Evolutionary conservation across 1,139 yeast species (phyloP).

Genomic region (Candida sp.): DNA sequence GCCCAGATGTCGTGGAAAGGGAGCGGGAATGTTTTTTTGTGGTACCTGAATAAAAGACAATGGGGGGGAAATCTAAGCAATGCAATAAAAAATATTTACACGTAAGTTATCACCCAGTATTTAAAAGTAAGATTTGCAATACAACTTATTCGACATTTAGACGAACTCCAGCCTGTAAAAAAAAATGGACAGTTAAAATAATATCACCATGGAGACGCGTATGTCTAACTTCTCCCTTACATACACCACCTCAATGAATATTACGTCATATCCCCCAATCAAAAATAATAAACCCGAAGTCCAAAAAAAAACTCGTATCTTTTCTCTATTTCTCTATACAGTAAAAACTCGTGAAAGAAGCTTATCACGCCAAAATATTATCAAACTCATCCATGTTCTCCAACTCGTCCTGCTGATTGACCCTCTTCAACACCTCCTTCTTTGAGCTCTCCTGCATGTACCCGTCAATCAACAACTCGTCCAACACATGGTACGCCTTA

Average conservation of each 20-base stretch:
- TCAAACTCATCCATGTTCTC: conserved; percentile 57
- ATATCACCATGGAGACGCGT: not conserved
- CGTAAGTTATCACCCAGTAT: not conserved
- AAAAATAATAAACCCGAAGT: not conserved
- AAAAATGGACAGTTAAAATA: not conserved
- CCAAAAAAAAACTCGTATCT: not conserved
- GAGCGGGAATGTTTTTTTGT: not conserved
- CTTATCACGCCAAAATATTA: conserved; percentile 33
- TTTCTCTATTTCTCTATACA: not conserved
- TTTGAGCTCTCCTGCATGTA: conserved; percentile 85
- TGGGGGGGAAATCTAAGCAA: not conserved
- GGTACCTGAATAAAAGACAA: not conserved
- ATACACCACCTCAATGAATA: not conserved
- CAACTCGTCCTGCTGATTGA: conserved; percentile 76
- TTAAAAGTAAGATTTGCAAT: not conserved
- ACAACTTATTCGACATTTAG: not conserved
- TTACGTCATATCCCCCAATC: not conserved
- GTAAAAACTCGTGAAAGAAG: not conserved
- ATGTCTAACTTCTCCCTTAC: too few species aligned
- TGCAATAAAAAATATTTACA: not conserved
- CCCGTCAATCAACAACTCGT: conserved; percentile 87
- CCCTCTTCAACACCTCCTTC: conserved; percentile 75
- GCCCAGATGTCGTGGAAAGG: not conserved
- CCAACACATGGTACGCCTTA: conserved; percentile 90
- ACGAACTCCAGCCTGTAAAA: not conserved